Evolutionary conservation across 2,329 filamentous ascomycete species (phyloP).

Genomic region (Cytospora piceicola): DNA sequence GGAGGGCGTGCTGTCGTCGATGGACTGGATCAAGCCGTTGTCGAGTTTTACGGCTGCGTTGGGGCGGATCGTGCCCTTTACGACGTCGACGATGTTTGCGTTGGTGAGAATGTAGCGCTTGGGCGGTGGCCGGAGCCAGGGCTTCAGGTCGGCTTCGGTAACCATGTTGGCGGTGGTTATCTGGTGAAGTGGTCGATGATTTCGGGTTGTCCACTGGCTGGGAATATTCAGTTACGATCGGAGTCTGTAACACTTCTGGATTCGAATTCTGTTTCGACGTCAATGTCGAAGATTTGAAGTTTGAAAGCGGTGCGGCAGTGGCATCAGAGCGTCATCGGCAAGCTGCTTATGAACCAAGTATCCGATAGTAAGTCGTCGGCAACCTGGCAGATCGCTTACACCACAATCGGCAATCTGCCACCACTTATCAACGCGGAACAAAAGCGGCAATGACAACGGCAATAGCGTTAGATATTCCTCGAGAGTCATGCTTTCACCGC

Average conservation of each 20-base stretch:
- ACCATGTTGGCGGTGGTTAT: constrained; percentile 31
- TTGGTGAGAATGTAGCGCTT: constrained; percentile 27
- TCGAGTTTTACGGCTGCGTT: constrained; percentile 29
- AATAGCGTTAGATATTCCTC: neutral
- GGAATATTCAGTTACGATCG: neutral
- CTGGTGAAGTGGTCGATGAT: too few species aligned
- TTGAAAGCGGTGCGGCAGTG: too few species aligned
- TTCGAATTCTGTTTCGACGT: too few species aligned
- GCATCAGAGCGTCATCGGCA: too few species aligned
- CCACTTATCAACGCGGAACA: neutral
- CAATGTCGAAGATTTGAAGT: too few species aligned
- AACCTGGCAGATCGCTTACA: too few species aligned
- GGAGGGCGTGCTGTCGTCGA: constrained; percentile 20
- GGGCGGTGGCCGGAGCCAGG: constrained; percentile 34
- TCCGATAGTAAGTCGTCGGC: too few species aligned
- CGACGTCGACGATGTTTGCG: constrained; percentile 13
- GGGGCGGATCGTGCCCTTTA: constrained; percentile 29
- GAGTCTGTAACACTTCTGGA: too few species aligned
- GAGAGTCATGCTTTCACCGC: too few species aligned
- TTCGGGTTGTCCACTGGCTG: neutral
- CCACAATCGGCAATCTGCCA: neutral
- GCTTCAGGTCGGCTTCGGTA: constrained; percentile 33
- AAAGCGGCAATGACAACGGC: too few species aligned
- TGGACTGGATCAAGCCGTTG: constrained; percentile 33
- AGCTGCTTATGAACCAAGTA: too few species aligned